Percentiles rank a stretch among this genome's conserved stretches.
These are phyloP conservation scores for Thelonectria olida DNA, from an alignment of 2,329 filamentous ascomycete genomes.

Conservation along the genomic window DNA sequence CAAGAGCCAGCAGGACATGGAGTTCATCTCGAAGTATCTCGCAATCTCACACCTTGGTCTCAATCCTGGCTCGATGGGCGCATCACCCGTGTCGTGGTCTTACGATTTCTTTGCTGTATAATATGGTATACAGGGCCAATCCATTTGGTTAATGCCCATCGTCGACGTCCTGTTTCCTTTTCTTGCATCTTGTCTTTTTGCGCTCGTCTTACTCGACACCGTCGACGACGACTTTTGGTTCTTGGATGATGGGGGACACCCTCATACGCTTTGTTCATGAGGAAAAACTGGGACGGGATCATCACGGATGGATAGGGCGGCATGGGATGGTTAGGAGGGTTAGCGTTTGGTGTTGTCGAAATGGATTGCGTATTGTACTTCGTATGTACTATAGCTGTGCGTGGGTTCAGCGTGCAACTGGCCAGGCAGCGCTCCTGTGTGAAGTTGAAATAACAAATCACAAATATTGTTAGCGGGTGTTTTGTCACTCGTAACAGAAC, in stretches of 20 bases:
- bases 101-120: conserved; percentile 35
- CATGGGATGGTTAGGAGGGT: conserved; percentile 20
- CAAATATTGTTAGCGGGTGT: conserved; percentile 17
- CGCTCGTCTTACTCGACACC: conserved; percentile 13
- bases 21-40: too few species aligned
- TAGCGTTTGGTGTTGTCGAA: conserved; percentile 28
- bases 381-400: conserved; percentile 25
- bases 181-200: conserved; percentile 20
- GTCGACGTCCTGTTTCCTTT: conserved; percentile 24
- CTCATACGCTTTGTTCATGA: conserved; percentile 15
- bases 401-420: conserved; percentile 12
- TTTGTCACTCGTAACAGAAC: conserved; percentile 4
- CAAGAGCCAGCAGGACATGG: too few species aligned
- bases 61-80: neutral
- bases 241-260: conserved; percentile 17
- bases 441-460: conserved; percentile 13
- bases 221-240: conserved; percentile 17
- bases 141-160: conserved; percentile 22
- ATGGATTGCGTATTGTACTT: conserved; percentile 18
- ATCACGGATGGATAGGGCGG: conserved; percentile 18
- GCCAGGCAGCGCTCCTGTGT: conserved; percentile 15
- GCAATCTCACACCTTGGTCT: too few species aligned
- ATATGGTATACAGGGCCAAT: conserved; percentile 26
- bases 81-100: neutral
- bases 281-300: conserved; percentile 17